These are phyloP conservation scores for Kluyveromyces marxianus DNA, from an alignment of 1,139 yeast genomes.

Conservation along the genomic window DNA sequence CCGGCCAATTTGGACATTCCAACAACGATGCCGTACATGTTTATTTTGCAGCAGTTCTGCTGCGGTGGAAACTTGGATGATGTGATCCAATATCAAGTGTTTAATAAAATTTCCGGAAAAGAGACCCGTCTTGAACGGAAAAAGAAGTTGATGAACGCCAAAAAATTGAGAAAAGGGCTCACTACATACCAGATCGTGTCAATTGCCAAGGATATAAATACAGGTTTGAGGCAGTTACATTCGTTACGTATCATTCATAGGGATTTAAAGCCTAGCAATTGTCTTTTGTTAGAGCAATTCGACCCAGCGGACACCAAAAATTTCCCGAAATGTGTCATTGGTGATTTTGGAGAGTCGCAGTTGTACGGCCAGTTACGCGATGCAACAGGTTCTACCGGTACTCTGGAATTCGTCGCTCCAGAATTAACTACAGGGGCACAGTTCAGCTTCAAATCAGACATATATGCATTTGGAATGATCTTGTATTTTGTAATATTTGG, in stretches of 20 bases:
- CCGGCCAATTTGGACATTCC: constrained; percentile 8
- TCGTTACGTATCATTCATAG: constrained; percentile 70
- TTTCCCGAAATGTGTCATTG: constrained; percentile 65
- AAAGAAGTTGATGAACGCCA: constrained; percentile 22
- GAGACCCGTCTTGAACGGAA: constrained; percentile 29
- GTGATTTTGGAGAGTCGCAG: constrained; percentile 89
- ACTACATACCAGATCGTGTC: constrained; percentile 48
- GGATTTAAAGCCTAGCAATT: constrained; percentile 83
- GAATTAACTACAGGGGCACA: constrained; percentile 41
- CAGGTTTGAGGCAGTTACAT: constrained; percentile 69
- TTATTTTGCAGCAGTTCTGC: constrained; percentile 77
- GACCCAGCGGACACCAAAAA: constrained; percentile 13
- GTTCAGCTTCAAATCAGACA: constrained; percentile 65
- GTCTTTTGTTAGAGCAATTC: constrained; percentile 47
- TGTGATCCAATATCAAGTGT: constrained; percentile 38
- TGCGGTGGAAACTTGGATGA: constrained; percentile 83
- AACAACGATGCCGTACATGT: constrained; percentile 63
- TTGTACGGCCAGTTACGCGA: constrained; percentile 50
- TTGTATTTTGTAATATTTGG: constrained; percentile 68
- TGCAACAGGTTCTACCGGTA: constrained; percentile 77
- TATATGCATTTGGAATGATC: constrained; percentile 78
- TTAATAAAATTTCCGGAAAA: constrained; percentile 24
- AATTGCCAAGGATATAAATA: constrained; percentile 57
- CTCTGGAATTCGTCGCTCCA: constrained; percentile 82
- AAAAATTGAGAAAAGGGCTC: constrained; percentile 24